A percentile compares a stretch with the other conserved stretches of the same genome.
phyloP scores from a whole-genome alignment of 2,329 filamentous ascomycete species.

The Lomentospora prolificans region DNA sequence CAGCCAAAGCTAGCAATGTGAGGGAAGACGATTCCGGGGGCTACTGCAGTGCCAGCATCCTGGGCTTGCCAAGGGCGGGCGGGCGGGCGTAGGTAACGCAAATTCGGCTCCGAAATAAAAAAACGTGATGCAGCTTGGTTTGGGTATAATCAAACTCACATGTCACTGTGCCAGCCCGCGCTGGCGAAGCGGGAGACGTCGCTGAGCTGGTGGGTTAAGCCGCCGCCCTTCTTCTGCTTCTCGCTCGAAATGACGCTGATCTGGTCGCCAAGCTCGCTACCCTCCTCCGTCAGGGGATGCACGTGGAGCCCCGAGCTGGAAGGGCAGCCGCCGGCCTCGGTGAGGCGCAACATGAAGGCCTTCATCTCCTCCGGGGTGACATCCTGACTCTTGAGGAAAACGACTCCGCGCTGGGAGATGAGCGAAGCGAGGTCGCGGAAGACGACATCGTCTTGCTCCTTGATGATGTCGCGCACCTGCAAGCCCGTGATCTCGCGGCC shows the following conservation, averaged over 20 bases:
- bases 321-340: constrained; percentile 48
- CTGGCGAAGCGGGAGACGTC: constrained; percentile 36
- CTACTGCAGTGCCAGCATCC: no score
- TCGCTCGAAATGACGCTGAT: constrained; percentile 47
- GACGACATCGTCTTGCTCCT: constrained; percentile 51
- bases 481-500: constrained; percentile 49
- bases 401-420: constrained; percentile 61
- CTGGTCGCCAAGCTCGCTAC: constrained; percentile 41
- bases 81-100: no score
- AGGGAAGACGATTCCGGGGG: no score
- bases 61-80: not conserved
- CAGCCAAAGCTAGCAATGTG: no score
- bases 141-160: constrained; percentile 18
- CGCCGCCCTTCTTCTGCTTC: constrained; percentile 44
- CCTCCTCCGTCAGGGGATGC: constrained; percentile 46
- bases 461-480: constrained; percentile 50
- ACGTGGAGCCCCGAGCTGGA: constrained; percentile 47
- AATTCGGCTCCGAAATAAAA: not conserved
- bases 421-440: constrained; percentile 58
- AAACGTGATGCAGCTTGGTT: not conserved
- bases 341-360: constrained; percentile 50
- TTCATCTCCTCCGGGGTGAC: constrained; percentile 53
- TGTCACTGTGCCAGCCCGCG: constrained; percentile 51
- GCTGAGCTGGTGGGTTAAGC: constrained; percentile 39
- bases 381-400: constrained; percentile 59